Base-by-base conservation (phyloP, 179 eudicot species). In the Beta macrorhiza region DNA sequence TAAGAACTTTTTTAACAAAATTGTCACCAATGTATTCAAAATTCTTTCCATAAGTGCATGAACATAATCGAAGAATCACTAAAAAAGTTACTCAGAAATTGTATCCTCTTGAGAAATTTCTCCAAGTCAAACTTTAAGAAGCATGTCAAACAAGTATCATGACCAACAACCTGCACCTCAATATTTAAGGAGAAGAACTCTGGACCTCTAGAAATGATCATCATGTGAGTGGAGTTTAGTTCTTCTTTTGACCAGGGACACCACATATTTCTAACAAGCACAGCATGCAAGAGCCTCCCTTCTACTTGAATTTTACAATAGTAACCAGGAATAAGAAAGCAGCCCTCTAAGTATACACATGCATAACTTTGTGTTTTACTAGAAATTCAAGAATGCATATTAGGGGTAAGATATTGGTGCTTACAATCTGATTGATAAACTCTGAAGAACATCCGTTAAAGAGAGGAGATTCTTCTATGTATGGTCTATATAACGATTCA, bases 351-450 rank as follows among this genome's bases (percentile, higher is more conserved):
- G 3, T 42, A 16, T 68, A 17, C 4, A 0, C 7, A 63, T 63
- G 71, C 71, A 67, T 61, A 19, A 67, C 5, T 29, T 65, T 65
- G 45, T 32, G 47, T 17, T 32, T 67, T 32, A 47, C 15, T 47
- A 25, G 70, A 29, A 29, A 2, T 49, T 13, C 45, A 14, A 74
- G 14, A 56, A 56, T n/a, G n/a, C n/a, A n/a, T 57, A 49, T 52
- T 62, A 62, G 20, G 11, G 3, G 47, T n/a, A 47, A 80, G 65
- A 7, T 49, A 71, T 72, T 47, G 61, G 58, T 10, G 87, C 98
- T 93, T 90, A 96, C 97, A 86, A 96, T 91, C 82, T 94, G 99
- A 79, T 87, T 89, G 78, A 92, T 91, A 83, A 96, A 96, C 74
- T 94, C 98, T 22, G 88, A 22, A 74, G 97, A 96, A 78, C 99